Conservation (phyloP, 2,329 filamentous ascomycete species). For the Myriosclerotinia curreyana region DNA sequence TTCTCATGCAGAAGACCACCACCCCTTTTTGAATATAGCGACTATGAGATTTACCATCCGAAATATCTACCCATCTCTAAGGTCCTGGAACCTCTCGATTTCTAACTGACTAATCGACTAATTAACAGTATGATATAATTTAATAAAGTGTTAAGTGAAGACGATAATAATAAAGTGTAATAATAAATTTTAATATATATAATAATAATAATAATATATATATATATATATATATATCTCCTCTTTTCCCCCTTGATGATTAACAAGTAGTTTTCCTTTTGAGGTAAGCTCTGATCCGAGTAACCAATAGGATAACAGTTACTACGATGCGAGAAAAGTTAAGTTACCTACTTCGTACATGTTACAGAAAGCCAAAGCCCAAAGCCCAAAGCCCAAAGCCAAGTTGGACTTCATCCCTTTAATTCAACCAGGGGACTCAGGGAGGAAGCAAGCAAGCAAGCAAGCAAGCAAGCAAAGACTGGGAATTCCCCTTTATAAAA, state of each 20-base stretch:
- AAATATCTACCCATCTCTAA: too few species aligned
- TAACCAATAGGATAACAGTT: conserved; percentile 16
- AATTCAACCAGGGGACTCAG: conserved; percentile 4
- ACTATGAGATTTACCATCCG: background rate
- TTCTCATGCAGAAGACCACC: background rate
- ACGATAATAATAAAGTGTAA: too few species aligned
- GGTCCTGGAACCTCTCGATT: background rate
- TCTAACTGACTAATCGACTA: background rate
- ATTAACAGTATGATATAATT: background rate
- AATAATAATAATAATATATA: too few species aligned
- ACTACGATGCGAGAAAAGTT: too few species aligned
- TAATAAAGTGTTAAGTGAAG: background rate
- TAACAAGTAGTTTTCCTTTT: conserved; percentile 2
- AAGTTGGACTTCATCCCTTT: conserved; percentile 21
- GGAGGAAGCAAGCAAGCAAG: conserved; percentile 13
- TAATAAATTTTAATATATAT: too few species aligned
- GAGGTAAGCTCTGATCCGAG: background rate
- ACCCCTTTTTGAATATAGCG: too few species aligned
- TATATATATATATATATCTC: background rate
- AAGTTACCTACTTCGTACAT: too few species aligned
- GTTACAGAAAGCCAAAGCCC: background rate
- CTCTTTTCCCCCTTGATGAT: conserved; percentile 15
- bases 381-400: conserved; percentile 17
- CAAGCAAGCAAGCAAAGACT: too few species aligned
- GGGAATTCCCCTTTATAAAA: conserved; percentile 8